A percentile compares a stretch with the other conserved stretches of the same genome.
These are phyloP conservation scores for Beauveria sp. DNA, from an alignment of 2,329 filamentous ascomycete genomes.

Conservation along the genomic window DNA sequence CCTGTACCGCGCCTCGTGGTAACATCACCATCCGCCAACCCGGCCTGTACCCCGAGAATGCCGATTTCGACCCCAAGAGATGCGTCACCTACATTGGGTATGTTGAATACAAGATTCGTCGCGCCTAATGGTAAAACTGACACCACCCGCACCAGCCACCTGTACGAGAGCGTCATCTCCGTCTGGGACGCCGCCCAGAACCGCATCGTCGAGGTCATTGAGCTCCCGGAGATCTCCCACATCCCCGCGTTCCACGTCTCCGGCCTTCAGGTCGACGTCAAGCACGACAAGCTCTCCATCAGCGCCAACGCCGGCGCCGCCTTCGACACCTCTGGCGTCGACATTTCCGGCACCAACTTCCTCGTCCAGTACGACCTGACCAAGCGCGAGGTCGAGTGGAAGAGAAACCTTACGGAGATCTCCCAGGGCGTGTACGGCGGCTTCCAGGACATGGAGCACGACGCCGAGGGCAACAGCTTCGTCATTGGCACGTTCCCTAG, in stretches of 20 bases:
- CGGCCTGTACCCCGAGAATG: conserved; percentile 18
- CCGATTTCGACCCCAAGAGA: conserved; percentile 15
- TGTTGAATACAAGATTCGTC: conserved; percentile 10
- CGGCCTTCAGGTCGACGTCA: conserved; percentile 27
- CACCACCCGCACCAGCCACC: neutral
- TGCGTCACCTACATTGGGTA: conserved; percentile 17
- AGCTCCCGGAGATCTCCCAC: conserved; percentile 23
- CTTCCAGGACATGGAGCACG: conserved; percentile 32
- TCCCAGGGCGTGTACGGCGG: conserved; percentile 25
- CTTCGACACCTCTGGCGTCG: conserved; percentile 25
- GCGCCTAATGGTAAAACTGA: neutral
- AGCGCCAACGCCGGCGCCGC: conserved; percentile 27
- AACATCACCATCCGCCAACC: conserved; percentile 9
- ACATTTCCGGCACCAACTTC: conserved; percentile 29
- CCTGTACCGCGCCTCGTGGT: neutral
- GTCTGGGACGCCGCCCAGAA: neutral
- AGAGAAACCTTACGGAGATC: conserved; percentile 23
- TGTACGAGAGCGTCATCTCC: neutral
- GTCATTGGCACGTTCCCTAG: conserved; percentile 30
- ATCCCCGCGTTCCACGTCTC: conserved; percentile 16
- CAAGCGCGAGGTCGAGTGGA: conserved; percentile 21
- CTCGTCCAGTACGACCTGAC: conserved; percentile 27
- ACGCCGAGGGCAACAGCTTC: conserved; percentile 27
- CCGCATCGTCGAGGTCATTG: conserved; percentile 17
- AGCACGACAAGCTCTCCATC: conserved; percentile 24